phyloP scores from a whole-genome alignment of 208 protist genomes.

The Blastocrithidia nonstop region DNA sequence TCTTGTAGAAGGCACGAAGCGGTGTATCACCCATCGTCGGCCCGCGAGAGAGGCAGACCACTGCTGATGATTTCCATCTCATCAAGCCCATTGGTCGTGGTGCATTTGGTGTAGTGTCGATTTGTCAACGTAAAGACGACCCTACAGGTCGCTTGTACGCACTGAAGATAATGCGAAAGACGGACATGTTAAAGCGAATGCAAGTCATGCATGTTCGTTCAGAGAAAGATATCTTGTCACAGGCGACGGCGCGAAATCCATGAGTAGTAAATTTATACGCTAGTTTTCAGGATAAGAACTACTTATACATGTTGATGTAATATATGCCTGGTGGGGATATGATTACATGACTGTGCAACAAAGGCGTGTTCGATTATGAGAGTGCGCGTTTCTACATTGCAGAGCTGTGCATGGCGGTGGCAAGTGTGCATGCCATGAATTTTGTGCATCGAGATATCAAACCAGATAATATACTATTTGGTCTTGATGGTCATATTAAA shows the following conservation, averaged over 20 bases:
- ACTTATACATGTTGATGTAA: constrained; percentile 92
- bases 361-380: constrained; percentile 74
- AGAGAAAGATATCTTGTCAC: constrained; percentile 83
- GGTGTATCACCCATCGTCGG: constrained; percentile 34
- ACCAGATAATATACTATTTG: constrained; percentile 97
- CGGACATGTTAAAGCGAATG: constrained; percentile 82
- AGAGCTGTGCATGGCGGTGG: constrained; percentile 80
- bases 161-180: constrained; percentile 84
- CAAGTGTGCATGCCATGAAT: constrained; percentile 82
- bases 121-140: constrained; percentile 69
- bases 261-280: constrained; percentile 84
- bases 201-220: constrained; percentile 82
- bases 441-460: constrained; percentile 95
- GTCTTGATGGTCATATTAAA: constrained; percentile 92
- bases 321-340: constrained; percentile 90
- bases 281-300: constrained; percentile 86
- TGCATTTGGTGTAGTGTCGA: constrained; percentile 83
- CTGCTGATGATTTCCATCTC: constrained; percentile 71
- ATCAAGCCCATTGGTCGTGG: constrained; percentile 81
- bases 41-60: constrained; percentile 51
- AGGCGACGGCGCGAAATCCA: constrained; percentile 56
- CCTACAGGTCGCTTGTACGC: constrained; percentile 60
- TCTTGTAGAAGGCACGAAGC: constrained; percentile 36
- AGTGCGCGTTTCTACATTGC: constrained; percentile 86
- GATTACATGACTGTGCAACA: constrained; percentile 84